Evolutionary conservation across 108 stramenopile genomes (phyloP), one percentile per base, ranked within the genome.

Genomic region (Thalassiosira profunda): DNA sequence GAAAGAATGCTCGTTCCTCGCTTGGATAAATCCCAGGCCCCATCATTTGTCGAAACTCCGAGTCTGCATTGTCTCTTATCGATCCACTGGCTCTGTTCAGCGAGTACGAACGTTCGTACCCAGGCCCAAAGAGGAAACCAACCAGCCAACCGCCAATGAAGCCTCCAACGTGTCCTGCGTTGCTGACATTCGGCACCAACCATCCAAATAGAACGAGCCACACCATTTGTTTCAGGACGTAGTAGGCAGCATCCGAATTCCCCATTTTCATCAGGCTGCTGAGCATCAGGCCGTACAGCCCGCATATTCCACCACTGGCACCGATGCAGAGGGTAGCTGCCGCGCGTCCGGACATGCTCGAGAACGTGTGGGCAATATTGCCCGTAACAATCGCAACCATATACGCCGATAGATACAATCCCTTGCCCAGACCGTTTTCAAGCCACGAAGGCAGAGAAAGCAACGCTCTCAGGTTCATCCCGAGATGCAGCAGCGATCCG

Each of bases 301-400:
- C 93, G 38, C 80, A 86, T 34, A 94, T 94, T 10, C 89, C 93
- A 30, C 84, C 87, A 41, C 76, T 85, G 23, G 93, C 85, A 37
- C 93, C 93, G 12, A 94, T 65, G 49, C 68, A 78, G 17, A 80
- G 38, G 43, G 64, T 62, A 23, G 59, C 33, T 18, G 76, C 65
- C 20, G 70, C 37, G 37, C 65, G 61, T 26, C 71, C 70, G 23
- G 72, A 45, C 46, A 69, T 41, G 17, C 63, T 64, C 17, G 66
- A 73, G 1, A 70, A 8, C 5, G 79, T 59, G 29, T 88, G 85
- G 9, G 77, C 77, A 24, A 82, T 31, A 63, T 91, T 88, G 20
- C 93, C 93, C 2, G 81, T 76, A 11, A 91, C 74, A 23, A 89
- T 84, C 35, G 75, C 59, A 6, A 66, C 46, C 29, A 91, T 35